Conservation (phyloP, 495 filamentous ascomycete species). For the Penicillium canariense region DNA sequence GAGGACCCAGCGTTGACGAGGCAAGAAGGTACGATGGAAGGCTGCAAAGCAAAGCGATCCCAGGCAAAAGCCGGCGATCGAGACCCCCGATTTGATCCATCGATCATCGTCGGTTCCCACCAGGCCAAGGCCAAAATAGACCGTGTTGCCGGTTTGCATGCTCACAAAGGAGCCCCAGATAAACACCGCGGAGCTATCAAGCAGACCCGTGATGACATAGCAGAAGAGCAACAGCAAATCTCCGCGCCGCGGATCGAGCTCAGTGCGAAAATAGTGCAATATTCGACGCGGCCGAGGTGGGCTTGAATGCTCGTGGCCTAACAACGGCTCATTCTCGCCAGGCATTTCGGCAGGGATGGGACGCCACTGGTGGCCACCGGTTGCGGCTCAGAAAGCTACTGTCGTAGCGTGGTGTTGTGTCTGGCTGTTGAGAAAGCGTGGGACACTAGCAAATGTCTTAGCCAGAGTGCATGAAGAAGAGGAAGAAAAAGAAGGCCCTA, state of each 20-base stretch:
- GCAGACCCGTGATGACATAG: conserved; percentile 70
- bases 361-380: too few relatives aligned
- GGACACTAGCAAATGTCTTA: background rate
- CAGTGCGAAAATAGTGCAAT: conserved; percentile 41
- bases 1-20: conserved; percentile 58
- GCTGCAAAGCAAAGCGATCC: conserved; percentile 63
- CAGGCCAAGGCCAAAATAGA: conserved; percentile 69
- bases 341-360: conserved; percentile 2
- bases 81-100: conserved; percentile 65
- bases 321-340: conserved; percentile 9
- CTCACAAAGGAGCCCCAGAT: conserved; percentile 76
- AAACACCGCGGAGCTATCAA: conserved; percentile 68
- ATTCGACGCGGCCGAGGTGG: conserved; percentile 3
- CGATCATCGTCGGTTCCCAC: conserved; percentile 40
- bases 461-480: too few relatives aligned
- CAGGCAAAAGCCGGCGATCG: conserved; percentile 63
- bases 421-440: background rate
- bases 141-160: conserved; percentile 81
- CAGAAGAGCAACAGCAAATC: conserved; percentile 63
- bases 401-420: background rate
- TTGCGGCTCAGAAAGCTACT: background rate
- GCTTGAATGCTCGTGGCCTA: background rate
- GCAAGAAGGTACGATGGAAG: conserved; percentile 57
- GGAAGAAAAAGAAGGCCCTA: too few relatives aligned
- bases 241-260: conserved; percentile 54